These are phyloP conservation scores for Cadophora luteo-olivacea DNA, from an alignment of 2,329 filamentous ascomycete genomes.

Conservation along the genomic window DNA sequence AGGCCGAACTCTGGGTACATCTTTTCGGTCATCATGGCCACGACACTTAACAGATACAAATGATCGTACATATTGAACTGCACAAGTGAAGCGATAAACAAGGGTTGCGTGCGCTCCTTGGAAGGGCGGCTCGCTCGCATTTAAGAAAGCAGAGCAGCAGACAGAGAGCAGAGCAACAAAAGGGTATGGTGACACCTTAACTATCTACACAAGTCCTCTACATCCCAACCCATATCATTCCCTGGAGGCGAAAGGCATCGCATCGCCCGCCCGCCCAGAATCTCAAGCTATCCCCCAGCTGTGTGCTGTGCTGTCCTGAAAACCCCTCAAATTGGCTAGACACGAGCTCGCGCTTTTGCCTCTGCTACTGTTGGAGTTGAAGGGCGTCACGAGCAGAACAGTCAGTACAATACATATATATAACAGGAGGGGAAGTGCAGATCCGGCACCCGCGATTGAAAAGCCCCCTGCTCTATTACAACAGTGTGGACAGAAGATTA, in stretches of 20 bases:
- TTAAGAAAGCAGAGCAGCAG: conserved; percentile 14
- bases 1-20: conserved; percentile 23
- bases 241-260: conserved; percentile 28
- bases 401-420: not conserved
- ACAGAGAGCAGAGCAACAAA: conserved; percentile 25
- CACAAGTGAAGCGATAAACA: conserved; percentile 40
- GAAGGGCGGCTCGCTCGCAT: conserved; percentile 2
- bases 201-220: conserved; percentile 38
- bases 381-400: conserved; percentile 2
- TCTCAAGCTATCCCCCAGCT: not conserved
- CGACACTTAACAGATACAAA: conserved; percentile 42
- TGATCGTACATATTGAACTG: conserved; percentile 45
- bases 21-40: conserved; percentile 37
- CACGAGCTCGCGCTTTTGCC: conserved; percentile 33
- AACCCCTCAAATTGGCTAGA: conserved; percentile 31
- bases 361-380: conserved; percentile 20
- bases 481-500: conserved; percentile 10
- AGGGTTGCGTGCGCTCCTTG: conserved; percentile 29
- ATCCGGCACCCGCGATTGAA: not conserved
- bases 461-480: not conserved
- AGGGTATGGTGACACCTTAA: conserved; percentile 47
- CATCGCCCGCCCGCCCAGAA: conserved; percentile 9
- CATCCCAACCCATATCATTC: conserved; percentile 18
- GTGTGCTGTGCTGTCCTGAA: conserved; percentile 2
- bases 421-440: not conserved